Base-by-base conservation (phyloP, 2,329 filamentous ascomycete genomes). In the Dactylonectria estremocensis region DNA sequence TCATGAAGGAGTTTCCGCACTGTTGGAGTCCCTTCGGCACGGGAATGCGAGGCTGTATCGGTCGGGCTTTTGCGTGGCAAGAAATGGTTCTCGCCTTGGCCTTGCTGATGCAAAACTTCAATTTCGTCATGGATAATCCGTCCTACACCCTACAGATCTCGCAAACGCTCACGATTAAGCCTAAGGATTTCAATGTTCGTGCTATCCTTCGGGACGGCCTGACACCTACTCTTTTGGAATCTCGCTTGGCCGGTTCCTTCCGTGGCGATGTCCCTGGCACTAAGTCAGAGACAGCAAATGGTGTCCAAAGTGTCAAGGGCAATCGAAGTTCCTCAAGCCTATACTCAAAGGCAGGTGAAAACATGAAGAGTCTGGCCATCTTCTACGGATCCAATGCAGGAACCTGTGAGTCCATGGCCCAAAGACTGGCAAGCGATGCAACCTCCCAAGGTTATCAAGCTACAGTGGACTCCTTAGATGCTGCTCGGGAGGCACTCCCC, bases 21-120 rank as follows among this genome's bases (percentile, higher is more conserved):
- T 85, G 86, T 31, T 92, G 89, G 90, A 92, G 92, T 80, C 91
- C 93, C 3, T 95, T 95, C 72, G 93, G 93, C 2, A 92, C 92
- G 65, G 92, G 92, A 1, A 84, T 87, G 69, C 83, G 93, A 61
- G 90, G 83, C 1, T 95, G 92, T 72, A 94, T 95, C 67, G 93
- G 93, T 3, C 83, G 92, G 1, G 85, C 89, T 0, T 95, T 95
- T 76, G 92, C 92, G 1, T 92, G 90, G 90, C 92, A 95, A 75
- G 93, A 95, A 79, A 85, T 87, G 2, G 77, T 92, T 5, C 80
- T 93, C 0, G 85, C 87, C 11, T 82, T 90, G 72, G 88, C 89
- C 0, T 85, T 92, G 72, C 77, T 93, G 14, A 82, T 94, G 65
- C 92, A 93, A 73, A 92, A 91, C 73, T 94, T 94, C 81, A 87